phyloP scores from a whole-genome alignment of 2,329 filamentous ascomycete species.

The Gyromitra esculenta region DNA sequence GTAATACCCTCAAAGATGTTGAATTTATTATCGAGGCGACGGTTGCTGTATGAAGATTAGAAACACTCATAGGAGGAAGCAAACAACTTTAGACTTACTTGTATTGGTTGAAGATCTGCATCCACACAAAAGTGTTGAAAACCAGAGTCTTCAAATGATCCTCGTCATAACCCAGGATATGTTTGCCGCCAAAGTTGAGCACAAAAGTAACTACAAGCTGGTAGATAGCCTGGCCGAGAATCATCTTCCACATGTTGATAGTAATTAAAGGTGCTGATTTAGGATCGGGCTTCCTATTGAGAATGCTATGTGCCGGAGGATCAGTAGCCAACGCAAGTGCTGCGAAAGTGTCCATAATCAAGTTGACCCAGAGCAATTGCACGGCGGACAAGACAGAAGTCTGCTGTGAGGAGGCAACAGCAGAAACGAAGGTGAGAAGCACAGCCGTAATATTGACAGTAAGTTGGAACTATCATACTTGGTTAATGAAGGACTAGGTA shows the following conservation, averaged over 20 bases:
- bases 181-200: constrained; percentile 77
- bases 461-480: constrained; percentile 71
- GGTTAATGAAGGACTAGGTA: constrained; percentile 25
- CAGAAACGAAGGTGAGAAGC: constrained; percentile 84
- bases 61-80: constrained; percentile 36
- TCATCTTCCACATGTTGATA: constrained; percentile 99
- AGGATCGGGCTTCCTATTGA: constrained; percentile 80
- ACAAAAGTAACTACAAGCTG: constrained; percentile 82
- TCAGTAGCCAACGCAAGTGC: constrained; percentile 89
- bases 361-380: constrained; percentile 93
- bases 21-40: constrained; percentile 90
- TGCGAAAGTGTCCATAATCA: constrained; percentile 97
- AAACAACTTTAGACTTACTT: constrained; percentile 70
- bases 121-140: constrained; percentile 99
- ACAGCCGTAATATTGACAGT: constrained; percentile 94
- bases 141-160: constrained; percentile 78
- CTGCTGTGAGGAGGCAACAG: constrained; percentile 75
- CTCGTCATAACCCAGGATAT: constrained; percentile 69
- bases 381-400: constrained; percentile 84
- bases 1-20: constrained; percentile 92
- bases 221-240: constrained; percentile 88
- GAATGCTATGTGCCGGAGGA: constrained; percentile 81
- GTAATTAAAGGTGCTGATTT: constrained; percentile 83
- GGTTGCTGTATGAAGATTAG: constrained; percentile 69
- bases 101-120: constrained; percentile 99